Evolutionary conservation across 352 stramenopile genomes (phyloP).

Genomic region (Discostella stelligera): DNA sequence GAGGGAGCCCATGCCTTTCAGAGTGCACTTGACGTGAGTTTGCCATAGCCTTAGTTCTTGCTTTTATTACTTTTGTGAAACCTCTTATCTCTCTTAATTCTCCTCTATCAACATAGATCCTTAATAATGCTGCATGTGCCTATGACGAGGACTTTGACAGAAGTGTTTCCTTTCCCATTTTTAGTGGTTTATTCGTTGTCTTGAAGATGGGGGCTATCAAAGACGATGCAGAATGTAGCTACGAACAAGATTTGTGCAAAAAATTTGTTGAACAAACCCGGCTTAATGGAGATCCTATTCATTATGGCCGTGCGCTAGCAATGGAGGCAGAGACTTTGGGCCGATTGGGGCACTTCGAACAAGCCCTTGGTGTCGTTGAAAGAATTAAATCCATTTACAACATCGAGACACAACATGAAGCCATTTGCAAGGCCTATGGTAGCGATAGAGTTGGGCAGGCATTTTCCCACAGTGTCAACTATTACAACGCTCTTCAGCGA

Average conservation of each 20-base stretch:
- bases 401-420: slow-evolving; percentile 50
- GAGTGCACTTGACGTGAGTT: slow-evolving; percentile 55
- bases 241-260: slow-evolving; percentile 51
- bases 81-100: slow-evolving; percentile 7
- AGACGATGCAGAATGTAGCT: slow-evolving; percentile 48
- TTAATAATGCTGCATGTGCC: slow-evolving; percentile 38
- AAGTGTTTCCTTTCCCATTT: slow-evolving; percentile 64
- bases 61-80: not conserved
- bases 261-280: slow-evolving; percentile 64
- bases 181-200: slow-evolving; percentile 58
- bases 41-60: not conserved
- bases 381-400: slow-evolving; percentile 59
- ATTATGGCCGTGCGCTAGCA: slow-evolving; percentile 60
- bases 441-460: slow-evolving; percentile 52
- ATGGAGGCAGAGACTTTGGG: slow-evolving; percentile 59
- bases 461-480: slow-evolving; percentile 62
- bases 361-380: slow-evolving; percentile 48
- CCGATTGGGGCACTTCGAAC: slow-evolving; percentile 51
- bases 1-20: slow-evolving; percentile 34
- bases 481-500: slow-evolving; percentile 41
- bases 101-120: slow-evolving; percentile 28
- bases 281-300: slow-evolving; percentile 55
- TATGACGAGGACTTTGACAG: slow-evolving; percentile 40
- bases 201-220: slow-evolving; percentile 57
- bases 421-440: slow-evolving; percentile 59